A percentile compares a stretch with the other conserved stretches of the same genome.
Conservation (phyloP, 371 early-diverging fungal genomes). For the Chytridium lagenaria region DNA sequence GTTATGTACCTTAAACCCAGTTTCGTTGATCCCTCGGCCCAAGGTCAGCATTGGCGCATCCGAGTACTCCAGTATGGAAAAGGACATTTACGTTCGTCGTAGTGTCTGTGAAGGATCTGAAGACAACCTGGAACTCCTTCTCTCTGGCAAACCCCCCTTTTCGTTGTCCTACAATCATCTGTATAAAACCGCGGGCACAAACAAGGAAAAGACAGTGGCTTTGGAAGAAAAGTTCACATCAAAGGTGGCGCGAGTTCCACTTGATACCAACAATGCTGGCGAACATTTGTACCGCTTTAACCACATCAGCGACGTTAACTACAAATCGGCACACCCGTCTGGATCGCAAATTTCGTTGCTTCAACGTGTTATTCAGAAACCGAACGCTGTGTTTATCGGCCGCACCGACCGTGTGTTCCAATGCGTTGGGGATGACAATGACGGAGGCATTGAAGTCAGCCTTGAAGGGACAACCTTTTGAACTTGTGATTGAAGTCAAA, state of each 20-base stretch:
- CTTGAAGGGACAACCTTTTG: slow-evolving; percentile 49
- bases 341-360: neutral
- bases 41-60: slow-evolving; percentile 32
- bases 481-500: slow-evolving; percentile 40
- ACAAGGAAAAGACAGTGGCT: slow-evolving; percentile 3
- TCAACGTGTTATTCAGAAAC: slow-evolving; percentile 40
- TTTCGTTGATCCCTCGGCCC: slow-evolving; percentile 39
- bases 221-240: slow-evolving; percentile 14
- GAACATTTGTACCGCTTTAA: slow-evolving; percentile 43
- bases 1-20: neutral
- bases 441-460: slow-evolving; percentile 32
- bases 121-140: slow-evolving; percentile 39
- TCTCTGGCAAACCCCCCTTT: slow-evolving; percentile 51
- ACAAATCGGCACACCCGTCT: slow-evolving; percentile 25
- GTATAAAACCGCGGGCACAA: neutral
- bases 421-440: slow-evolving; percentile 41
- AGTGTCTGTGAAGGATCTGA: slow-evolving; percentile 40
- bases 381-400: slow-evolving; percentile 43
- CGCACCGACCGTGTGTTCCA: slow-evolving; percentile 36
- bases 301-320: slow-evolving; percentile 51
- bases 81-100: slow-evolving; percentile 9
- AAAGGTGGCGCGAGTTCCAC: slow-evolving; percentile 27
- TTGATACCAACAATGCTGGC: slow-evolving; percentile 43
- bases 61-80: slow-evolving; percentile 30
- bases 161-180: slow-evolving; percentile 35